A percentile compares a stretch with the other conserved stretches of the same genome.
These are phyloP conservation scores for Globisporangium splendens DNA, from an alignment of 352 stramenopile genomes.

Conservation along the genomic window DNA sequence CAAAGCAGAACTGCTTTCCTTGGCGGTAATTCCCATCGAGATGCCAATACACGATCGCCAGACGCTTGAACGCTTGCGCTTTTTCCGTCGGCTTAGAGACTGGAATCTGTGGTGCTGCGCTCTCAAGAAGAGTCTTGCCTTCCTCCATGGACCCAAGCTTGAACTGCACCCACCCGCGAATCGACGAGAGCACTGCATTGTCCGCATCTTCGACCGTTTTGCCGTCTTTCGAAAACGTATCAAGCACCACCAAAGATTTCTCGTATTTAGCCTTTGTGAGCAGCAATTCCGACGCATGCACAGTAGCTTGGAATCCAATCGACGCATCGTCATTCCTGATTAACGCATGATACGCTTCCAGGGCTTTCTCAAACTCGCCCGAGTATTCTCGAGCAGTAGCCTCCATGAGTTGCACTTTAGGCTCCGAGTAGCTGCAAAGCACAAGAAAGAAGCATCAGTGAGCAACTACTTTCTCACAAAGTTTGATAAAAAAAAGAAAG, in stretches of 20 bases:
- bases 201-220: constrained; percentile 13
- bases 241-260: constrained; percentile 32
- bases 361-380: constrained; percentile 37
- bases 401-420: constrained; percentile 48
- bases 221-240: constrained; percentile 12
- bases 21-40: constrained; percentile 38
- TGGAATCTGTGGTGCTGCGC: constrained; percentile 27
- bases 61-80: constrained; percentile 52
- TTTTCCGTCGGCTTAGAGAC: constrained; percentile 13
- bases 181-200: constrained; percentile 21
- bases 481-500: background rate
- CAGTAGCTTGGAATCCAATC: constrained; percentile 27
- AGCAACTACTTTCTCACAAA: background rate
- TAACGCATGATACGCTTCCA: constrained; percentile 37
- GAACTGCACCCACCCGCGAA: constrained; percentile 51
- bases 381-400: constrained; percentile 53
- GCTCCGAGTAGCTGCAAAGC: constrained; percentile 41
- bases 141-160: constrained; percentile 30
- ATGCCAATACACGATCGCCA: constrained; percentile 79
- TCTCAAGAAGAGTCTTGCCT: constrained; percentile 36
- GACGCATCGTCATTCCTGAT: constrained; percentile 20
- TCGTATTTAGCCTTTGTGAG: constrained; percentile 21
- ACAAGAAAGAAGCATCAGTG: constrained; percentile 8
- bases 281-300: constrained; percentile 47
- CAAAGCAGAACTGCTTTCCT: constrained; percentile 66